Conservation (phyloP, 805 yeast species). For the Lipomyces chichibuensis region DNA sequence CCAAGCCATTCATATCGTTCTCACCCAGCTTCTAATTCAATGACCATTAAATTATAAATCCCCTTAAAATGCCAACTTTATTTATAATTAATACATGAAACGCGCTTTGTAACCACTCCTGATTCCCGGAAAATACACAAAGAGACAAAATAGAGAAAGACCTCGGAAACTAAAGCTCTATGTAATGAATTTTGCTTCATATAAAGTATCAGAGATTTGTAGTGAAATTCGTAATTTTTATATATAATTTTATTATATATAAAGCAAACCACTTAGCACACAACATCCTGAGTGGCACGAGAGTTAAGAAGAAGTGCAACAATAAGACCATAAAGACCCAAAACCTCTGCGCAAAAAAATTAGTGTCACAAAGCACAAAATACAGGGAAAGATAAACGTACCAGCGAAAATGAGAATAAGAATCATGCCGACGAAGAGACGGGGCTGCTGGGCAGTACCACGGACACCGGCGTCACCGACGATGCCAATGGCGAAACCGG, state of each 20-base stretch:
- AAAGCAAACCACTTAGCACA: conserved; percentile 29
- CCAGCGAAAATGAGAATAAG: conserved; percentile 80
- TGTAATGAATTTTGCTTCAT: conserved; percentile 16
- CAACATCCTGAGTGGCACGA: conserved; percentile 65
- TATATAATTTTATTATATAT: conserved; percentile 12
- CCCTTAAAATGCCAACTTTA: conserved; percentile 34
- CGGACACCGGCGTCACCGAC: conserved; percentile 95
- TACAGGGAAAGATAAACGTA: neutral
- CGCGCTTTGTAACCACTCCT: conserved; percentile 30
- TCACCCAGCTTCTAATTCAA: neutral
- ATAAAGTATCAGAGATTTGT: conserved; percentile 10
- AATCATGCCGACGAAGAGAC: conserved; percentile 86
- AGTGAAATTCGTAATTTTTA: conserved; percentile 3
- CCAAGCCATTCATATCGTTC: neutral
- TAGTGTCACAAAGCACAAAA: neutral
- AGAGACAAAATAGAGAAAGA: conserved; percentile 14
- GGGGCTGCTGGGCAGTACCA: conserved; percentile 83
- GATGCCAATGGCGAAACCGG: conserved; percentile 95
- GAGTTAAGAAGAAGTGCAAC: conserved; percentile 97
- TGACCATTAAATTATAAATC: conserved; percentile 6
- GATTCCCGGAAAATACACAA: conserved; percentile 19
- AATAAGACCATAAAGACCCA: conserved; percentile 96
- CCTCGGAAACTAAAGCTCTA: conserved; percentile 18
- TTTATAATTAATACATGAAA: conserved; percentile 29
- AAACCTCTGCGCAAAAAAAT: conserved; percentile 59